Percentiles rank a stretch among this genome's conserved stretches.
Evolutionary conservation across 1,284 basidiomycete genomes (phyloP).

Genomic region (Rhodofomes roseus): DNA sequence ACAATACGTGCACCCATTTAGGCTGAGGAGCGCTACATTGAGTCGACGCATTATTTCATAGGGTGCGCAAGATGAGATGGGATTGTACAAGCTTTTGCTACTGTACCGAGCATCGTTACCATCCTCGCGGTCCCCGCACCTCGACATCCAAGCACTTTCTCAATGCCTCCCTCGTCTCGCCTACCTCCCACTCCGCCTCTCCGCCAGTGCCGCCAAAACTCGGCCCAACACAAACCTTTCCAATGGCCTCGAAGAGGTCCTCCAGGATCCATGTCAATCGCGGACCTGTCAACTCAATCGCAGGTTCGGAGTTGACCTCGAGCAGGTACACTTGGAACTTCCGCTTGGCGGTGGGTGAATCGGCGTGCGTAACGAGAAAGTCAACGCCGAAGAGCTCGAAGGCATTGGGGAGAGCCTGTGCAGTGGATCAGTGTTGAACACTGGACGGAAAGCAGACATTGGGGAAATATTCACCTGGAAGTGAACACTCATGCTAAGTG

Average conservation of each 20-base stretch:
- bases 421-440: no score
- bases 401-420: constrained; percentile 86
- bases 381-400: constrained; percentile 97
- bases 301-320: constrained; percentile 94
- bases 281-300: constrained; percentile 92
- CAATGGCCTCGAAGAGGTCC: constrained; percentile 76
- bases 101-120: constrained; percentile 9
- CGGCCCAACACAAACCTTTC: constrained; percentile 65
- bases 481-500: constrained; percentile 79
- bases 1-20: no score
- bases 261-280: constrained; percentile 77
- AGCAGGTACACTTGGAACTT: constrained; percentile 72
- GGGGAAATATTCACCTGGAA: constrained; percentile 62
- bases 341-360: constrained; percentile 10
- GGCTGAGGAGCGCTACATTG: no score
- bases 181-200: constrained; percentile 16
- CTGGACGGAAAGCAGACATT: background rate
- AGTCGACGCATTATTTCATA: no score
- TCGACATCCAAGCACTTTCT: constrained; percentile 28
- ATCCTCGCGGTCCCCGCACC: constrained; percentile 27
- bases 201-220: constrained; percentile 39
- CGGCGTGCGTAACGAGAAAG: constrained; percentile 70
- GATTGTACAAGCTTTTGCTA: background rate
- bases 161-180: constrained; percentile 17
- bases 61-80: no score